Conservation (phyloP, 1,284 basidiomycete genomes). For the Moniliophthora roreri region DNA sequence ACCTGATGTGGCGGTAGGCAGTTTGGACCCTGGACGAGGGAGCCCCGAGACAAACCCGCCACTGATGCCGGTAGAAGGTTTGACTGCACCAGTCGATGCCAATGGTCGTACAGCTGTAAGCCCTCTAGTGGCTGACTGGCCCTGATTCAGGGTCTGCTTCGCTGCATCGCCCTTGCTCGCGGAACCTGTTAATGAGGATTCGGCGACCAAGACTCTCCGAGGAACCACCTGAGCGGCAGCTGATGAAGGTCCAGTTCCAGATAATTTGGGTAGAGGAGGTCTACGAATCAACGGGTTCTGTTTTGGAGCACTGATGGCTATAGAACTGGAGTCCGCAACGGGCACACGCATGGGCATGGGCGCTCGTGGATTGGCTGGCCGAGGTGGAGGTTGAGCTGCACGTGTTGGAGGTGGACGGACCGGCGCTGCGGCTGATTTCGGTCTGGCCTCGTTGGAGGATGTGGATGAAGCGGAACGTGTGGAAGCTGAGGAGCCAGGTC, state of each 20-base stretch:
- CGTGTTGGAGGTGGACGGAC: neutral
- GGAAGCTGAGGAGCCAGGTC: neutral
- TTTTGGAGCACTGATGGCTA: neutral
- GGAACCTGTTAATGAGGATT: no score
- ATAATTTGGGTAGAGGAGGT: neutral
- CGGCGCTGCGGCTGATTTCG: neutral
- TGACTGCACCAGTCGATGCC: neutral
- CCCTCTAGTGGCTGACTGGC: no score
- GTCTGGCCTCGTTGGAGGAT: neutral
- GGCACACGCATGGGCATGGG: conserved; percentile 5
- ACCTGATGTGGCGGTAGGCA: neutral
- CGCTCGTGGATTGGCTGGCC: neutral
- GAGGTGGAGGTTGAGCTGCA: neutral
- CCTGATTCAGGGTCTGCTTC: no score
- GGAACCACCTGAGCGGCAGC: no score
- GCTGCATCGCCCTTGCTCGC: no score
- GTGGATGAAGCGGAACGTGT: neutral
- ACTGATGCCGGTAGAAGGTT: neutral
- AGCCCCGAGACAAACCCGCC: neutral
- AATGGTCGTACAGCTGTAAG: no score
- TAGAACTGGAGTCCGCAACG: neutral
- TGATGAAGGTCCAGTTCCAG: neutral
- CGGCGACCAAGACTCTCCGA: no score
- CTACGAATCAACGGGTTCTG: neutral
- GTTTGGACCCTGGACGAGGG: conserved; percentile 1